These are phyloP conservation scores for Schwanniomyces yamadae DNA, from an alignment of 805 yeast genomes.

Conservation along the genomic window DNA sequence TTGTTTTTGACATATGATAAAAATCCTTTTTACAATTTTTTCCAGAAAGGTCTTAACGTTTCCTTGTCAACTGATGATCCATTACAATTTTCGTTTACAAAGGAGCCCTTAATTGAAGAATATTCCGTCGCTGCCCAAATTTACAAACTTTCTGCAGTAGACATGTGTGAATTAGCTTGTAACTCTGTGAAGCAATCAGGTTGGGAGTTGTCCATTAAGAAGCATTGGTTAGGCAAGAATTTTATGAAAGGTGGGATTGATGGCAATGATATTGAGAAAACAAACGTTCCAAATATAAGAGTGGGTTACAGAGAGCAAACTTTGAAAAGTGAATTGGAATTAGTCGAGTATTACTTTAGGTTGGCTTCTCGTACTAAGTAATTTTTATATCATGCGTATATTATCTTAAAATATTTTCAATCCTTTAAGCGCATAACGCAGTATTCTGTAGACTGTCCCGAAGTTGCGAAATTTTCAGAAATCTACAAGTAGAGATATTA, in stretches of 20 bases:
- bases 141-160: conserved; percentile 89
- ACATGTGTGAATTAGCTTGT: conserved; percentile 94
- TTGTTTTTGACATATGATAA: conserved; percentile 93
- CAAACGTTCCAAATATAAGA: conserved; percentile 92
- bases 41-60: conserved; percentile 90
- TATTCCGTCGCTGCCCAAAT: conserved; percentile 98
- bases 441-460: conserved; percentile 10
- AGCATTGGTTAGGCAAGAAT: conserved; percentile 86
- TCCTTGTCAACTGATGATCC: conserved; percentile 98
- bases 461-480: conserved; percentile 8
- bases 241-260: conserved; percentile 59
- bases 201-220: conserved; percentile 81
- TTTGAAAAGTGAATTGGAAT: conserved; percentile 62
- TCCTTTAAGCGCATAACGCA: conserved; percentile 9
- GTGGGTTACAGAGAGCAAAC: conserved; percentile 84
- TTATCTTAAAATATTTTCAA: not conserved
- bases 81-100: conserved; percentile 91
- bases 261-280: conserved; percentile 88
- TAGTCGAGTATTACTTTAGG: conserved; percentile 57
- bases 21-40: conserved; percentile 90
- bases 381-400: not conserved
- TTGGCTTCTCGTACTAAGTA: conserved; percentile 8
- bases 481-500: too few relatives aligned
- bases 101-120: conserved; percentile 96
- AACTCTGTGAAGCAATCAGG: conserved; percentile 94